A percentile compares a stretch with the other conserved stretches of the same genome.
These are phyloP conservation scores for Termitomyces sp. DNA, from an alignment of 768 basidiomycete species.

Conservation along the genomic window DNA sequence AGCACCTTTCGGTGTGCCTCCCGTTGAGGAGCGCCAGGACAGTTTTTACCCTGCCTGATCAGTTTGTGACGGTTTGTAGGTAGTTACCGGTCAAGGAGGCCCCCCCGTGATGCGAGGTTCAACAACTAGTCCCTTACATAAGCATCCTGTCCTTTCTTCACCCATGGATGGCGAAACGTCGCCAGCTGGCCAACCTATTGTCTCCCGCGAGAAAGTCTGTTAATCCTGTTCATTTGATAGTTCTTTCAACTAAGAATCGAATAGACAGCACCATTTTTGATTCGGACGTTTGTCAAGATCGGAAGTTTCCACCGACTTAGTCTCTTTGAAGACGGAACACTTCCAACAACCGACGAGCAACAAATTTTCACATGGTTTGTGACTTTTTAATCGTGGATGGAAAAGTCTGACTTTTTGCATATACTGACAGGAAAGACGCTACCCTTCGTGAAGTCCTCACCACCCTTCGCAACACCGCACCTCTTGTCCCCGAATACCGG, in stretches of 20 bases:
- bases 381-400: neutral
- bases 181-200: conserved; percentile 37
- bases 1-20: too few relatives aligned
- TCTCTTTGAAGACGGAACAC: conserved; percentile 71
- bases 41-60: too few relatives aligned
- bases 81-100: too few relatives aligned
- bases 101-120: neutral
- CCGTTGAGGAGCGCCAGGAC: too few relatives aligned
- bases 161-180: conserved; percentile 3
- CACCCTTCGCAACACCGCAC: conserved; percentile 66
- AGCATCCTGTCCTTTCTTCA: neutral
- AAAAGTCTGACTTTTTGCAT: neutral
- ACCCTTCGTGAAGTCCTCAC: conserved; percentile 76
- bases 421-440: conserved; percentile 65
- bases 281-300: conserved; percentile 78
- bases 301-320: conserved; percentile 69
- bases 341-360: conserved; percentile 77
- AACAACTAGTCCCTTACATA: neutral
- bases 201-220: conserved; percentile 55
- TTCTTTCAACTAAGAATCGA: conserved; percentile 1
- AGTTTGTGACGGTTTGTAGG: too few relatives aligned
- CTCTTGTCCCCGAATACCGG: conserved; percentile 63
- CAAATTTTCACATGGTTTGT: conserved; percentile 76
- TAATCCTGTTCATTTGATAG: neutral
- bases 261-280: conserved; percentile 76